phyloP scores from a whole-genome alignment of 2,329 filamentous ascomycete genomes.

The Epichloe coenophiala region DNA sequence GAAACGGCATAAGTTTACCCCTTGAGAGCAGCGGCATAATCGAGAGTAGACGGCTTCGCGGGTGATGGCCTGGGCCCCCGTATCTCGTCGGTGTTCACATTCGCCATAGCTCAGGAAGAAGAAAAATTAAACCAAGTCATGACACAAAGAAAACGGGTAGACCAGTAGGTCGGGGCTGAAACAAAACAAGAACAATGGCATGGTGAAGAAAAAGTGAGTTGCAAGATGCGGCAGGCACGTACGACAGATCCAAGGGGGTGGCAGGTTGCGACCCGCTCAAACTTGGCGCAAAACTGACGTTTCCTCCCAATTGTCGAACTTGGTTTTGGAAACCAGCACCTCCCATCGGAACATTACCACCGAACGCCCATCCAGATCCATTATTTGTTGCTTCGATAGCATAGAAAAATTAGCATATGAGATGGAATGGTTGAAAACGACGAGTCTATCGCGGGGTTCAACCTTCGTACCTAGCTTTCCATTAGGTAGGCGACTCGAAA shows the following conservation, averaged over 20 bases:
- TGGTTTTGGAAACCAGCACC: slow-evolving; percentile 38
- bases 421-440: too few relatives aligned
- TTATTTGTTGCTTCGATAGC: slow-evolving; percentile 31
- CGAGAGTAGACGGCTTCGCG: slow-evolving; percentile 4
- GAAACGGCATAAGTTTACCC: slow-evolving; percentile 9
- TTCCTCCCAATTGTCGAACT: slow-evolving; percentile 41
- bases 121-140: not conserved
- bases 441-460: not conserved
- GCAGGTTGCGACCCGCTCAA: slow-evolving; percentile 48
- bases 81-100: slow-evolving; percentile 6
- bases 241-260: slow-evolving; percentile 51
- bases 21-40: slow-evolving; percentile 21
- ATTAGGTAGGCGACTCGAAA: slow-evolving; percentile 47
- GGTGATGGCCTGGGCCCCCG: slow-evolving; percentile 6
- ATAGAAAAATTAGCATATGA: not conserved
- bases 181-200: not conserved
- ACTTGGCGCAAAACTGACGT: slow-evolving; percentile 54
- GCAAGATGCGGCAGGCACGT: slow-evolving; percentile 25
- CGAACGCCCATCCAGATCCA: slow-evolving; percentile 48
- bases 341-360: slow-evolving; percentile 47
- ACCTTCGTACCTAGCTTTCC: slow-evolving; percentile 44
- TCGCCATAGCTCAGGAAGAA: slow-evolving; percentile 3
- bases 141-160: not conserved
- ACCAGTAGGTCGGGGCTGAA: not conserved
- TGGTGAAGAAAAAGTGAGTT: slow-evolving; percentile 1